phyloP scores from a whole-genome alignment of 2,329 filamentous ascomycete species.

The Calonectria naviculata region DNA sequence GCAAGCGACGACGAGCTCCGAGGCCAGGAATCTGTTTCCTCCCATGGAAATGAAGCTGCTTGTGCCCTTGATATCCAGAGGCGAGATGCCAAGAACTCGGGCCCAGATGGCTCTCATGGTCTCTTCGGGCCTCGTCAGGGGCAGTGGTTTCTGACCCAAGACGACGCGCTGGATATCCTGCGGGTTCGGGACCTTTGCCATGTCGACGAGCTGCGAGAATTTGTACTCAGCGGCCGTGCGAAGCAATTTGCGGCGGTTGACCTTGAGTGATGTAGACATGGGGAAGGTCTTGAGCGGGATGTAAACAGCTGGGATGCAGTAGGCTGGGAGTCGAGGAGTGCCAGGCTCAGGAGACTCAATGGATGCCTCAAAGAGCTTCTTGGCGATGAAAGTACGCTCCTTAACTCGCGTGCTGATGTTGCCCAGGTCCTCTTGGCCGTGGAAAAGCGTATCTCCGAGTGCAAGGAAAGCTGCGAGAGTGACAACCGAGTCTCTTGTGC shows the following conservation, averaged over 20 bases:
- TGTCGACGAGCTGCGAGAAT: conserved; percentile 54
- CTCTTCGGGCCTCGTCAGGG: conserved; percentile 59
- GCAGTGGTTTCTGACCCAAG: conserved; percentile 54
- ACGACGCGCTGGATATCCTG: conserved; percentile 47
- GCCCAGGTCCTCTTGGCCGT: conserved; percentile 50
- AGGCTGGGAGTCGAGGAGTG: conserved; percentile 44
- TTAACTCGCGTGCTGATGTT: conserved; percentile 52
- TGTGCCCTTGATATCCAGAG: conserved; percentile 52
- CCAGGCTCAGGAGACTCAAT: conserved; percentile 45
- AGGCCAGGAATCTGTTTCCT: conserved; percentile 57
- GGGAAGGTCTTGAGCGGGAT: conserved; percentile 61
- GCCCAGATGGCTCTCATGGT: conserved; percentile 62
- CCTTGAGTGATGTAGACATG: conserved; percentile 60
- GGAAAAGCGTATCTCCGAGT: conserved; percentile 53
- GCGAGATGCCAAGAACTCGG: conserved; percentile 51
- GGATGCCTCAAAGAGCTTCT: conserved; percentile 55
- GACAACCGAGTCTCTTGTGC: conserved; percentile 54
- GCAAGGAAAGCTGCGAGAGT: conserved; percentile 62
- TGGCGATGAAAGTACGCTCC: conserved; percentile 56
- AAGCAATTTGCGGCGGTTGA: conserved; percentile 60
- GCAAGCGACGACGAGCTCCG: conserved; percentile 56
- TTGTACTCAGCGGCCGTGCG: conserved; percentile 56
- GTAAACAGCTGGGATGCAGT: conserved; percentile 60
- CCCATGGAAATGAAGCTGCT: conserved; percentile 60
- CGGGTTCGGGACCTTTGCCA: conserved; percentile 52